Evolutionary conservation across 768 basidiomycete species (phyloP).

Genomic region (Lanmaoa rubissima): DNA sequence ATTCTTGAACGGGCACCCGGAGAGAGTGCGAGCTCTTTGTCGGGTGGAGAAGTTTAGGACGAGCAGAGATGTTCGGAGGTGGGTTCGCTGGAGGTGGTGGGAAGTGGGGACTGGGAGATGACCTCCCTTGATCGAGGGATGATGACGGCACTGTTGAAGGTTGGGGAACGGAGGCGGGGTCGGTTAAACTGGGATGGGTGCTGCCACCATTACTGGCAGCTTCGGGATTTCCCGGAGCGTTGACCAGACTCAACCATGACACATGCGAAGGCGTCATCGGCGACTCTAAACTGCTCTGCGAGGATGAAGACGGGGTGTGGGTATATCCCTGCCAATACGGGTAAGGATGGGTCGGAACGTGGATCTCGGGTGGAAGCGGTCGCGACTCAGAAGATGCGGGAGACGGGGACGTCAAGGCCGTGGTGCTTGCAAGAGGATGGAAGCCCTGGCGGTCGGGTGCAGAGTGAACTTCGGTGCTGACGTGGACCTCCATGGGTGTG

Average conservation of each 20-base stretch:
- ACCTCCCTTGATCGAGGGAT: slow-evolving; percentile 15
- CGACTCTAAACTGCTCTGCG: slow-evolving; percentile 32
- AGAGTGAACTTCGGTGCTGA: slow-evolving; percentile 31
- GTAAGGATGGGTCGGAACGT: slow-evolving; percentile 32
- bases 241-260: slow-evolving; percentile 34
- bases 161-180: neutral
- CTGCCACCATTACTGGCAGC: slow-evolving; percentile 2
- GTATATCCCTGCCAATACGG: slow-evolving; percentile 35
- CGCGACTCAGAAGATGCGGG: slow-evolving; percentile 18
- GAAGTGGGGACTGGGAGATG: slow-evolving; percentile 33
- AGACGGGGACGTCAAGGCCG: slow-evolving; percentile 16
- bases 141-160: slow-evolving; percentile 8
- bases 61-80: slow-evolving; percentile 27
- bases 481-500: slow-evolving; percentile 25
- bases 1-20: slow-evolving; percentile 36
- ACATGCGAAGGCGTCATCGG: slow-evolving; percentile 38
- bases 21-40: slow-evolving; percentile 43
- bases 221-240: slow-evolving; percentile 5
- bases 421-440: slow-evolving; percentile 22
- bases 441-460: slow-evolving; percentile 12
- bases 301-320: slow-evolving; percentile 31
- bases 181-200: slow-evolving; percentile 2
- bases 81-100: slow-evolving; percentile 34
- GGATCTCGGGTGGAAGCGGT: slow-evolving; percentile 33
- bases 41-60: slow-evolving; percentile 33